Percentiles rank a stretch among this genome's conserved stretches.
These are phyloP conservation scores for Leucogyrophana mollusca DNA, from an alignment of 768 basidiomycete genomes.

Conservation along the genomic window DNA sequence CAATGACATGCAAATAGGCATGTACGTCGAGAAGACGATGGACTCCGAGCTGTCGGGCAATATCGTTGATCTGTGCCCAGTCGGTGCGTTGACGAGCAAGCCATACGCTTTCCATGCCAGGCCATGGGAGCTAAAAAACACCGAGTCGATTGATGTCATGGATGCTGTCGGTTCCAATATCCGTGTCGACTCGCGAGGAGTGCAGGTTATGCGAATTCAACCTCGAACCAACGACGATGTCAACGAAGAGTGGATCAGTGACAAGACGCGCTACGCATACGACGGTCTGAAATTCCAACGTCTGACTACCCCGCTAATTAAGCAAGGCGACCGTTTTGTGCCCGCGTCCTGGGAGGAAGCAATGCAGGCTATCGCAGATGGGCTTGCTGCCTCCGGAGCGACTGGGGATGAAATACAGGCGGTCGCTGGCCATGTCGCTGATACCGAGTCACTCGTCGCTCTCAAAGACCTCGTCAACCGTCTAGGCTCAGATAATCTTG, in stretches of 20 bases:
- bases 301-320: conserved; percentile 86
- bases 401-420: conserved; percentile 92
- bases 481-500: conserved; percentile 92
- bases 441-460: conserved; percentile 90
- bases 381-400: conserved; percentile 77
- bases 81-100: conserved; percentile 97
- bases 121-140: conserved; percentile 98
- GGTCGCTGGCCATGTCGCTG: conserved; percentile 88
- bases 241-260: conserved; percentile 99
- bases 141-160: conserved; percentile 92
- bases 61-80: conserved; percentile 95
- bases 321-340: conserved; percentile 91
- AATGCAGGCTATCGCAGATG: conserved; percentile 71
- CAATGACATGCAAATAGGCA: conserved; percentile 98
- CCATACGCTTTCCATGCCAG: conserved; percentile 97
- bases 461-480: conserved; percentile 92
- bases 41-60: conserved; percentile 97
- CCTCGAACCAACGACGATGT: conserved; percentile 96
- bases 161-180: conserved; percentile 98
- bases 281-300: conserved; percentile 96
- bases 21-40: conserved; percentile 97
- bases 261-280: conserved; percentile 97
- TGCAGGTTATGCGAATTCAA: conserved; percentile 96
- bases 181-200: conserved; percentile 91
- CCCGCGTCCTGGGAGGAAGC: conserved; percentile 91